phyloP scores from a whole-genome alignment of 108 stramenopile species.

The Nitzschia inconspicua region DNA sequence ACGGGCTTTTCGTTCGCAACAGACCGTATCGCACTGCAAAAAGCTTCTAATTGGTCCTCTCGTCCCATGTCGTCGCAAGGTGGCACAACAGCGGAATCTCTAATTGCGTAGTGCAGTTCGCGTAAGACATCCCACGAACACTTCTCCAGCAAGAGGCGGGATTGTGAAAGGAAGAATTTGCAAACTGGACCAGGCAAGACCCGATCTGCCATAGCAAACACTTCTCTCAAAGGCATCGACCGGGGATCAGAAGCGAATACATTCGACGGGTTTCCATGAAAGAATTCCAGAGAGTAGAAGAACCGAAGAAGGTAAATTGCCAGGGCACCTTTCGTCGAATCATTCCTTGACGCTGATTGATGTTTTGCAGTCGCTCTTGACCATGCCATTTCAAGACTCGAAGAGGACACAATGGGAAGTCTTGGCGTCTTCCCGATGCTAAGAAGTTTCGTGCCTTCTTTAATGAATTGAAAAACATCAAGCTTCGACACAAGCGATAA shows the following conservation, averaged over 20 bases:
- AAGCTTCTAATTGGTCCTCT: not conserved
- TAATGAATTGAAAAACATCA: constrained; percentile 8
- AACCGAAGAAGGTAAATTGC: constrained; percentile 51
- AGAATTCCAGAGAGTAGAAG: constrained; percentile 51
- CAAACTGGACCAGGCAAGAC: not conserved
- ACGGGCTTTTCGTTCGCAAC: not conserved
- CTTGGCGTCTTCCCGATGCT: not conserved
- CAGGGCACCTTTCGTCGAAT: too few relatives aligned
- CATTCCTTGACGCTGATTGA: too few relatives aligned
- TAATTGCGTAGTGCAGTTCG: too few relatives aligned
- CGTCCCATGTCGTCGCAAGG: constrained; percentile 10
- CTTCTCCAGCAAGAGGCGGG: not conserved
- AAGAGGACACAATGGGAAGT: constrained; percentile 12
- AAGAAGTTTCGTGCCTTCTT: constrained; percentile 13
- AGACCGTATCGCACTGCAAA: not conserved
- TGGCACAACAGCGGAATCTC: not conserved
- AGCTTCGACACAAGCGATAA: not conserved
- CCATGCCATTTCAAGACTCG: constrained; percentile 10
- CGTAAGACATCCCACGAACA: not conserved
- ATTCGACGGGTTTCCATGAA: constrained; percentile 30
- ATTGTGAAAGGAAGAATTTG: not conserved
- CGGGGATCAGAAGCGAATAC: constrained; percentile 55
- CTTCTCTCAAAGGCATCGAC: constrained; percentile 35
- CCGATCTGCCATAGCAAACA: not conserved
- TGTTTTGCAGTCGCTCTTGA: constrained; percentile 4